Conservation (phyloP, 805 yeast genomes). For the Maudiozyma saulgeensis region DNA sequence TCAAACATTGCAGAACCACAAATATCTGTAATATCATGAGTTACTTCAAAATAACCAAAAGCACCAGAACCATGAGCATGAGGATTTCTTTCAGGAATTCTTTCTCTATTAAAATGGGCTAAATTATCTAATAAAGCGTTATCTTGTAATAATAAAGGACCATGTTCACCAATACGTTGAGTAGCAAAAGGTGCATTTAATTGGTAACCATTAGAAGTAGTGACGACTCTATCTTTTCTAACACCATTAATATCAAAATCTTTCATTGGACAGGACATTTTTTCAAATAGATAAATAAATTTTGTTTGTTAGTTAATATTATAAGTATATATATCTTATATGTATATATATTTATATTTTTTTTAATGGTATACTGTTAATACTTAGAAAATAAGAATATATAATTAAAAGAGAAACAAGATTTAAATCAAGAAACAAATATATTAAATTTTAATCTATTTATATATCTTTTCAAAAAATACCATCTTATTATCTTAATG, state of each 20-base stretch:
- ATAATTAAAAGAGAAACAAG: no score
- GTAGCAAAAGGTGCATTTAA: constrained; percentile 67
- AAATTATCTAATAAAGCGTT: constrained; percentile 69
- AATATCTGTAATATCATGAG: constrained; percentile 72
- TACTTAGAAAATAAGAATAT: no score
- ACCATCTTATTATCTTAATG: no score
- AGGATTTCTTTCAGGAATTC: constrained; percentile 88
- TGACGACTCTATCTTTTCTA: constrained; percentile 41
- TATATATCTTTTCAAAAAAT: no score
- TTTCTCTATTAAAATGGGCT: constrained; percentile 82
- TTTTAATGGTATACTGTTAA: no score
- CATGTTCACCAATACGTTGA: constrained; percentile 64
- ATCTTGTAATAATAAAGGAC: constrained; percentile 76
- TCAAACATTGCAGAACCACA: constrained; percentile 63
- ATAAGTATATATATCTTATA: no score
- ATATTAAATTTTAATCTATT: no score
- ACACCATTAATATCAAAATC: constrained; percentile 18
- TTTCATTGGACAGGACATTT: background rate
- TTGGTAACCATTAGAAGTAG: constrained; percentile 73
- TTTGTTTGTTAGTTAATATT: background rate
- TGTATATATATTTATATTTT: no score
- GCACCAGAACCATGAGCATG: constrained; percentile 95
- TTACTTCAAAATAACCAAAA: constrained; percentile 75
- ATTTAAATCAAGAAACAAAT: no score
- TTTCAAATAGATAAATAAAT: background rate